A percentile compares a stretch with the other conserved stretches of the same genome.
phyloP scores from a whole-genome alignment of 2,329 filamentous ascomycete species.

The Cladorrhinum sp. region DNA sequence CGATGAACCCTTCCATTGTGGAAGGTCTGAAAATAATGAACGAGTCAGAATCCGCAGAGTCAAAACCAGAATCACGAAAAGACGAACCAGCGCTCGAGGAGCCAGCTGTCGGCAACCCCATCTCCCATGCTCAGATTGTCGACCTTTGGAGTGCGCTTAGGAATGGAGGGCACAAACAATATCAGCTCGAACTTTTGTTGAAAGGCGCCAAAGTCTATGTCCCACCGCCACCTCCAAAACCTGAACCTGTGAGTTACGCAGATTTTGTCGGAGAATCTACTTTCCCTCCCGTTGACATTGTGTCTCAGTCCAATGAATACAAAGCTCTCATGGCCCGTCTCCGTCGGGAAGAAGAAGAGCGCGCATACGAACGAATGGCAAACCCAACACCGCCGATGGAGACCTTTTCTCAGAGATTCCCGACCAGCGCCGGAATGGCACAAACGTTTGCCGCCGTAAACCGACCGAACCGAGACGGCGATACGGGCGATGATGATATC shows the following conservation, averaged over 20 bases:
- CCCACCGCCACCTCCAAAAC: constrained; percentile 76
- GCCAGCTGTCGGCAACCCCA: constrained; percentile 60
- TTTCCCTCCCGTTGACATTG: constrained; percentile 3
- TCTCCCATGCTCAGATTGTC: constrained; percentile 69
- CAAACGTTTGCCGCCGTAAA: constrained; percentile 56
- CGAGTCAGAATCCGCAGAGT: constrained; percentile 1
- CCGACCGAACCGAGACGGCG: constrained; percentile 43
- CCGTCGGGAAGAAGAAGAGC: constrained; percentile 76
- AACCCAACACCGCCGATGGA: constrained; percentile 56
- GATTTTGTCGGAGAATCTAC: background rate
- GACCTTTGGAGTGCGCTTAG: constrained; percentile 56
- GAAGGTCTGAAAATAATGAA: constrained; percentile 51
- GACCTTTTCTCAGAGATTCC: constrained; percentile 58
- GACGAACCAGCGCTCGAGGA: constrained; percentile 49
- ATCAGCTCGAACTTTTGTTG: constrained; percentile 67
- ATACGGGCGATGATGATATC: constrained; percentile 56
- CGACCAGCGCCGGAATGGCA: constrained; percentile 42
- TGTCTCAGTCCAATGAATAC: constrained; percentile 69
- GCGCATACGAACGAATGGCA: constrained; percentile 78
- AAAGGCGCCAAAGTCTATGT: constrained; percentile 69
- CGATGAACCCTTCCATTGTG: constrained; percentile 68
- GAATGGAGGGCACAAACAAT: constrained; percentile 30
- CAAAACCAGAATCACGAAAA: constrained; percentile 11
- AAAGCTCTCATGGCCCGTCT: constrained; percentile 83
- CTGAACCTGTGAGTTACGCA: constrained; percentile 58